These are phyloP conservation scores for Chalara sp. DNA, from an alignment of 2,329 filamentous ascomycete species.

Conservation along the genomic window DNA sequence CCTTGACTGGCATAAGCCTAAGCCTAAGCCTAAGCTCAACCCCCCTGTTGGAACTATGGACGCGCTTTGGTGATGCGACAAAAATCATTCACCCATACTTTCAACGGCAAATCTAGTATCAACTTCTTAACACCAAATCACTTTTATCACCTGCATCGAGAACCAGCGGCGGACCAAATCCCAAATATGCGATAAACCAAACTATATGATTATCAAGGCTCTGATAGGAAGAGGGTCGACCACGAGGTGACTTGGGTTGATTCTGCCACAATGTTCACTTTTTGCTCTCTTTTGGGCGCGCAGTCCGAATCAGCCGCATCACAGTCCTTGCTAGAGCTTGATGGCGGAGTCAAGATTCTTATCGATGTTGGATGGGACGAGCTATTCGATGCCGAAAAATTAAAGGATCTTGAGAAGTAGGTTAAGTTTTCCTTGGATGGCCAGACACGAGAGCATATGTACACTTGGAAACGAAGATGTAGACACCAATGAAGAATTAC, in stretches of 20 bases:
- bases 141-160: no score
- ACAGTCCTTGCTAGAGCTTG: conserved; percentile 92
- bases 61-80: neutral
- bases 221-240: neutral
- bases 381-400: conserved; percentile 72
- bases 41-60: no score
- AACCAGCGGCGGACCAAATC: no score
- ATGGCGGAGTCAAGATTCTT: conserved; percentile 92
- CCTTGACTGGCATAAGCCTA: no score
- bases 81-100: neutral
- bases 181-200: no score
- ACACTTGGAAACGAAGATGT: conserved; percentile 12
- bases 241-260: neutral
- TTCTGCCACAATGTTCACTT: conserved; percentile 74
- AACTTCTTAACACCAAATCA: no score
- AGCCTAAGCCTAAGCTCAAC: no score
- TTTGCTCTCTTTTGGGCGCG: conserved; percentile 86
- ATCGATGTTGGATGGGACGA: conserved; percentile 97
- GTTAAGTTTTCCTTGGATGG: conserved; percentile 24
- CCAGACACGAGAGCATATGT: conserved; percentile 3
- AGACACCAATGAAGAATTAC: conserved; percentile 15
- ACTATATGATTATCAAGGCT: no score
- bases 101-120: no score
- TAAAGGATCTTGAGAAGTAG: conserved; percentile 86
- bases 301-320: conserved; percentile 81